These are phyloP conservation scores for Boletellus sp. DNA, from an alignment of 768 basidiomycete genomes.

Conservation along the genomic window DNA sequence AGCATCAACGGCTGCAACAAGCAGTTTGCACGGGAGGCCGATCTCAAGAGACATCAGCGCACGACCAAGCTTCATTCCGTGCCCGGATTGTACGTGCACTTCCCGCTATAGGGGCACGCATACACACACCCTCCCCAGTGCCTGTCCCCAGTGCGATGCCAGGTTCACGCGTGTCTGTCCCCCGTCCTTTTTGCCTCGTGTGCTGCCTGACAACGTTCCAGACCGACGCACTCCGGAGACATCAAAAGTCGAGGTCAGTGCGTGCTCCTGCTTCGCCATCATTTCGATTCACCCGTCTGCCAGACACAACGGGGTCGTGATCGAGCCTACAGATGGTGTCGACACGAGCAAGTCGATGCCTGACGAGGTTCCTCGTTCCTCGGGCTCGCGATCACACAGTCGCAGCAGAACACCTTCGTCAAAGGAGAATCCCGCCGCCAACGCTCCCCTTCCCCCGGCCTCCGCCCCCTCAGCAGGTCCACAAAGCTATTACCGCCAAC, in stretches of 20 bases:
- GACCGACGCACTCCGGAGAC: conserved; percentile 80
- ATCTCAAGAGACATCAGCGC: conserved; percentile 76
- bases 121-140: conserved; percentile 36
- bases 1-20: conserved; percentile 79
- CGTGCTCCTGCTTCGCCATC: conserved; percentile 3
- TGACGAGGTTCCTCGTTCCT: conserved; percentile 32
- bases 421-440: conserved; percentile 38
- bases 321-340: conserved; percentile 42
- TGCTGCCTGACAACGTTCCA: conserved; percentile 28
- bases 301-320: conserved; percentile 64
- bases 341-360: conserved; percentile 18
- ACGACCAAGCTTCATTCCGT: conserved; percentile 75
- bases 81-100: conserved; percentile 59
- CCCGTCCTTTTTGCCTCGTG: conserved; percentile 9
- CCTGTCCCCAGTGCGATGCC: conserved; percentile 78
- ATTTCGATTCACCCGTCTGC: conserved; percentile 1
- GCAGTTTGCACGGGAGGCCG: conserved; percentile 78
- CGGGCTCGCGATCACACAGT: conserved; percentile 46
- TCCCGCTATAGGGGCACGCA: conserved; percentile 14
- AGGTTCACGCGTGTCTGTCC: conserved; percentile 70
- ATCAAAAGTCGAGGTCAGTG: conserved; percentile 72
- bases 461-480: conserved; percentile 32
- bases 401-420: conserved; percentile 45
- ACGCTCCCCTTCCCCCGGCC: conserved; percentile 35
- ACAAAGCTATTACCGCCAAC: conserved; percentile 66